A percentile compares a stretch with the other conserved stretches of the same genome.
These are phyloP conservation scores for Sideroxylon spinosum DNA, from an alignment of 179 eudicot genomes.

Conservation along the genomic window DNA sequence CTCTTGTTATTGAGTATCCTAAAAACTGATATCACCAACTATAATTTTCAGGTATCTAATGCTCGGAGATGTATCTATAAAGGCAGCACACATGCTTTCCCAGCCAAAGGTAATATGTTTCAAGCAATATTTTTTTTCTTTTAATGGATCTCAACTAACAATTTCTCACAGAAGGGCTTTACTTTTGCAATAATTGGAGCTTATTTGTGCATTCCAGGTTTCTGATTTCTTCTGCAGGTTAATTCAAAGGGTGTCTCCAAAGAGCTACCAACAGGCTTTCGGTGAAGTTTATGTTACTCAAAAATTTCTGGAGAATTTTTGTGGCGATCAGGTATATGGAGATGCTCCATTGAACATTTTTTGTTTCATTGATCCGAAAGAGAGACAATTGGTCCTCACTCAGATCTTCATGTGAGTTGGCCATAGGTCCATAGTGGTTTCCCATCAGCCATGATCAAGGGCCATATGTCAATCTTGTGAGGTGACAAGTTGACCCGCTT, in stretches of 20 bases:
- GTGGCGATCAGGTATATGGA: slow-evolving; percentile 83
- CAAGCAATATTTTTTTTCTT: not conserved
- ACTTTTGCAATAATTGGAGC: not conserved
- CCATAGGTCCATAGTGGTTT: too few relatives aligned
- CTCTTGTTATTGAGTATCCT: not conserved
- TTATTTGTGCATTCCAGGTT: slow-evolving; percentile 40
- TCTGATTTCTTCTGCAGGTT: slow-evolving; percentile 78
- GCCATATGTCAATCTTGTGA: too few relatives aligned
- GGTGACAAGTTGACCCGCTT: too few relatives aligned
- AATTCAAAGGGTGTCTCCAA: slow-evolving; percentile 92
- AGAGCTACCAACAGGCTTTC: slow-evolving; percentile 87
- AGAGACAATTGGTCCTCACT: not conserved
- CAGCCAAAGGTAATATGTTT: slow-evolving; percentile 60
- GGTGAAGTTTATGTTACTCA: slow-evolving; percentile 82
- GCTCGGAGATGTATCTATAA: slow-evolving; percentile 77
- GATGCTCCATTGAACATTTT: not conserved
- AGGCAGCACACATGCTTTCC: slow-evolving; percentile 83
- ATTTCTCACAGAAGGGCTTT: not conserved
- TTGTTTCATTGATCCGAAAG: not conserved
- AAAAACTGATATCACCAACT: not conserved
- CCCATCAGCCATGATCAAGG: too few relatives aligned
- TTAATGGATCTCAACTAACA: not conserved
- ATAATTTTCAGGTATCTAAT: slow-evolving; percentile 64
- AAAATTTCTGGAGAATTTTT: slow-evolving; percentile 90
- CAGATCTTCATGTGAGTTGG: too few relatives aligned